Evolutionary conservation across 1,284 basidiomycete genomes (phyloP), one percentile per base, ranked within the genome.

Genomic region (Schizophyllum commune): DNA sequence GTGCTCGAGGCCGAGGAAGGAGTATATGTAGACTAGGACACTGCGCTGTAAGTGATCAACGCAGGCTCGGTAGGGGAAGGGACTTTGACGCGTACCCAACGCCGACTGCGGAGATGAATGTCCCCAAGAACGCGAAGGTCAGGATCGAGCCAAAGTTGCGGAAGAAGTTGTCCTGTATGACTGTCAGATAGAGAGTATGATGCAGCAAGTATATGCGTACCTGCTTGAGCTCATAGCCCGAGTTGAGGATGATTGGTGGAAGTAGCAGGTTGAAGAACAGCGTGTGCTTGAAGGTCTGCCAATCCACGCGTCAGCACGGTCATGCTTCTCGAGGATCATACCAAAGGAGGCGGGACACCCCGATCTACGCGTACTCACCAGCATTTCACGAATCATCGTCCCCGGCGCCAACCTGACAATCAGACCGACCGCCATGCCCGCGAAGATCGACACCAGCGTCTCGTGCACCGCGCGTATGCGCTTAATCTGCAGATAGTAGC

Each of bases 221-320:
- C 79, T 98, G 95, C 71, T 96, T 96, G 60, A 99, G 83, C 74
- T 98, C 95, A 74, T 98, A 99, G 5, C 96, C 96, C 5, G 94
- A 98, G 72, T 97, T 96, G 53, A 99, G 80, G 71, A 99, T 99
- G 73, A 99, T 99, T 0, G 96, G 97, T 1, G 97, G 97, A 1
- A 99, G 84, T 9, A 99, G 80, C 9, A 98, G 83, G 74, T 99
- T 99, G 80, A 99, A 96, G 83, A 99, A 98, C 61, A 99, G 82
- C 2, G 96, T 98, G 72, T 97, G 94, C 74, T 93, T 95, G 82
- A 97, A 98, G 19, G 92, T 92, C 92, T 95, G 68, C 6, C 9
- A 55, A 20, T 13, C n/a, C 4, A 47, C 39, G 39, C 39, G 39
- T 47, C 39, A 47, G 39, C 3, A 47, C 39, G 39, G 3, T 11